These are phyloP conservation scores for Turnera subulata DNA, from an alignment of 345 rosid genomes.

Conservation along the genomic window DNA sequence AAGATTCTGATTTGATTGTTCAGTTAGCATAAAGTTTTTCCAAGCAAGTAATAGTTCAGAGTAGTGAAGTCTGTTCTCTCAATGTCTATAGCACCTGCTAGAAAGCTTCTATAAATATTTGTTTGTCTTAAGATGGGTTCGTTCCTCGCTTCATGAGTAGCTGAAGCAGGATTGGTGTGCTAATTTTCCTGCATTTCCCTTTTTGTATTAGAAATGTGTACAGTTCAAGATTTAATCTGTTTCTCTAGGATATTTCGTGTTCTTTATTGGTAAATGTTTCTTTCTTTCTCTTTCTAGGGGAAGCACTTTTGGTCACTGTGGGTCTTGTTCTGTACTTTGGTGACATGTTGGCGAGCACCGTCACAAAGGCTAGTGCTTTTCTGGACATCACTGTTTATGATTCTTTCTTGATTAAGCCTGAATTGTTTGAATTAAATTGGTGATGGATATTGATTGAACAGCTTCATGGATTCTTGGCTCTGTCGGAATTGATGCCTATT, in stretches of 20 bases:
- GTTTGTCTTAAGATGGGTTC: neutral
- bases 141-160: neutral
- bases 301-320: constrained; percentile 69
- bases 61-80: no score
- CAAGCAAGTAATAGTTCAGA: no score
- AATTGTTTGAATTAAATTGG: constrained; percentile 13
- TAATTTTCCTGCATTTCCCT: neutral
- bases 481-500: constrained; percentile 39
- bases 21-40: no score
- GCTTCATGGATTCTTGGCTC: constrained; percentile 41
- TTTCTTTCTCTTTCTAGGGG: constrained; percentile 44
- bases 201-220: neutral
- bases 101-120: neutral
- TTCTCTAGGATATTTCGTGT: neutral
- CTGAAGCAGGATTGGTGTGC: neutral
- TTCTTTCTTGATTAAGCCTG: constrained; percentile 12
- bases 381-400: constrained; percentile 7
- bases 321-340: constrained; percentile 91
- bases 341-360: constrained; percentile 74
- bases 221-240: neutral
- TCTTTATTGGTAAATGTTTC: constrained; percentile 1
- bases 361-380: constrained; percentile 54
- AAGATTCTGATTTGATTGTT: no score
- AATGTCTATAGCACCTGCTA: no score
- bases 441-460: constrained; percentile 31